Evolutionary conservation across 768 basidiomycete species (phyloP).

Genomic region (Mycena pura): DNA sequence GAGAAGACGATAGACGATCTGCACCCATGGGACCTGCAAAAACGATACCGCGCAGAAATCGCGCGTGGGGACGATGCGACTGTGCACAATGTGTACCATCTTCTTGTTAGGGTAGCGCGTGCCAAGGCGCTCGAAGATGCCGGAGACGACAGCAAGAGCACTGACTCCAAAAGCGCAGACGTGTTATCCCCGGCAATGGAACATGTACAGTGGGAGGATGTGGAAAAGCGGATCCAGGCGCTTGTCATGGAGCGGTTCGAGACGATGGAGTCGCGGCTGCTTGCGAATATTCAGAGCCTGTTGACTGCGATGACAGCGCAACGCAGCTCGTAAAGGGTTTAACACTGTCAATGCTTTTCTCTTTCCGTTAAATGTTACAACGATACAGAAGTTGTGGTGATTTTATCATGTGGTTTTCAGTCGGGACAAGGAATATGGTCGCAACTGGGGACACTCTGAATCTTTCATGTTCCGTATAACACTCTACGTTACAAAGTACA

Average conservation of each 20-base stretch:
- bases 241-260: slow-evolving; percentile 9
- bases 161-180: background rate
- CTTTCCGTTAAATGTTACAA: too few relatives aligned
- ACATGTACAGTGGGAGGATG: slow-evolving; percentile 2
- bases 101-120: background rate
- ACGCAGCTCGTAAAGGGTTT: too few relatives aligned
- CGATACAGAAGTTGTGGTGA: too few relatives aligned
- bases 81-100: slow-evolving; percentile 3
- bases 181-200: background rate
- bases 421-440: too few relatives aligned
- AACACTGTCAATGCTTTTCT: too few relatives aligned
- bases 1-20: slow-evolving; percentile 4
- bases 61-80: background rate
- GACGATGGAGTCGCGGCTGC: slow-evolving; percentile 8
- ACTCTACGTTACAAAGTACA: too few relatives aligned
- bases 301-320: background rate
- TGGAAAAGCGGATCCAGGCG: slow-evolving; percentile 6
- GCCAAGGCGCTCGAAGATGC: background rate
- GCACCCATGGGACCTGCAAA: slow-evolving; percentile 4
- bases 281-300: slow-evolving; percentile 13
- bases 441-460: too few relatives aligned
- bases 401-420: too few relatives aligned
- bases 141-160: background rate
- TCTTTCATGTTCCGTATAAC: too few relatives aligned
- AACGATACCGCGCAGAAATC: slow-evolving; percentile 1